Conservation (phyloP, 495 filamentous ascomycete genomes). For the Chaetomium tenue region DNA sequence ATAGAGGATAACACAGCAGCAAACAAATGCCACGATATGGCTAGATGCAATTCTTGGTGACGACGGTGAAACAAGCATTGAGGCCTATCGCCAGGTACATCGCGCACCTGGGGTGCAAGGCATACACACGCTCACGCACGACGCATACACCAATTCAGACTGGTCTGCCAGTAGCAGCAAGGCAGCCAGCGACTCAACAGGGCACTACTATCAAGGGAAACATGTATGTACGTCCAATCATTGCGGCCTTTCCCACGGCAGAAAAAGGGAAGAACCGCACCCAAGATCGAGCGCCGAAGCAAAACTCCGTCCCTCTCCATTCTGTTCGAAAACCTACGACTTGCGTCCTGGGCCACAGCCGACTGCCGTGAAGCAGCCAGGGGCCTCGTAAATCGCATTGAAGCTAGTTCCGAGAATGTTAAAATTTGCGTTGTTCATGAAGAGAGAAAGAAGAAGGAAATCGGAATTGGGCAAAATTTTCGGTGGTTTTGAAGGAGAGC, state of each 20-base stretch:
- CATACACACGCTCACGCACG: too few relatives aligned
- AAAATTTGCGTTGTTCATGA: conserved; percentile 54
- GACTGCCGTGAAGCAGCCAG: conserved; percentile 20
- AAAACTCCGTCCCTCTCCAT: conserved; percentile 47
- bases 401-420: conserved; percentile 51
- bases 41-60: too few relatives aligned
- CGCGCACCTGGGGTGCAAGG: too few relatives aligned
- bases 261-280: conserved; percentile 52
- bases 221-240: conserved; percentile 53
- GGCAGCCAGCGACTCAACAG: too few relatives aligned
- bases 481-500: conserved; percentile 14
- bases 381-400: conserved; percentile 45
- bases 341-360: conserved; percentile 45
- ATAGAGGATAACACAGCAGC: too few relatives aligned
- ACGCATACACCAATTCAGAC: too few relatives aligned
- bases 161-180: too few relatives aligned
- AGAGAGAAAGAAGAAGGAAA: conserved; percentile 38
- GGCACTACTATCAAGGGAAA: too few relatives aligned
- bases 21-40: too few relatives aligned
- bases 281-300: conserved; percentile 53
- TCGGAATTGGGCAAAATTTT: conserved; percentile 28
- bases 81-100: too few relatives aligned
- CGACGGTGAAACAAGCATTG: too few relatives aligned
- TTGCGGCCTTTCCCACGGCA: conserved; percentile 53
- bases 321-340: conserved; percentile 48